phyloP scores from a whole-genome alignment of 1,284 basidiomycete genomes.

The Tilletia indica region DNA sequence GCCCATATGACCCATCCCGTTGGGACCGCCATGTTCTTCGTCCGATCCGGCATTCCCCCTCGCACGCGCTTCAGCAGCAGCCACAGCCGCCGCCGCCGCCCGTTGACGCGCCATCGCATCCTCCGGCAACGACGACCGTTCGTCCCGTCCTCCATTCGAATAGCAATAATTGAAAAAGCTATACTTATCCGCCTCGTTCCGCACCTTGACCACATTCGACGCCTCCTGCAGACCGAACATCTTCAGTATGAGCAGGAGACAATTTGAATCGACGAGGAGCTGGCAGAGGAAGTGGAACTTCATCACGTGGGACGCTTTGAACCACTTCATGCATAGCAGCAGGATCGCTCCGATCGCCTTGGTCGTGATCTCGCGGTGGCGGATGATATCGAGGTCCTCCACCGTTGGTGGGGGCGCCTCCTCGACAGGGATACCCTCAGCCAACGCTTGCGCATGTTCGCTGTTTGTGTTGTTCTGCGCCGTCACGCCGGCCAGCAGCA shows the following conservation, averaged over 20 bases:
- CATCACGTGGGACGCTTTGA: conserved; percentile 86
- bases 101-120: conserved; percentile 39
- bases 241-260: conserved; percentile 87
- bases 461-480: conserved; percentile 47
- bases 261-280: conserved; percentile 90
- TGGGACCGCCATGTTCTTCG: conserved; percentile 44
- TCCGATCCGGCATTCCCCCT: conserved; percentile 64
- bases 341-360: conserved; percentile 96
- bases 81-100: conserved; percentile 13
- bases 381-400: conserved; percentile 91
- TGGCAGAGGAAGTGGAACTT: conserved; percentile 97
- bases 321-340: conserved; percentile 89
- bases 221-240: conserved; percentile 97
- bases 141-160: conserved; percentile 60
- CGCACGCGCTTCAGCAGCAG: conserved; percentile 20
- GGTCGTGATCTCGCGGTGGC: conserved; percentile 95
- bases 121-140: conserved; percentile 52
- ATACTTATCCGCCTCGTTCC: conserved; percentile 74
- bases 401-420: conserved; percentile 71
- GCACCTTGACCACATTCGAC: conserved; percentile 74
- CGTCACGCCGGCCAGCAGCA: conserved; percentile 52
- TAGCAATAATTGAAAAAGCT: conserved; percentile 96
- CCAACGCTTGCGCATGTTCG: conserved; percentile 47
- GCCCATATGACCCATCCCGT: neutral
- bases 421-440: conserved; percentile 44